These are phyloP conservation scores for Cladobotryum mycophilum DNA, from an alignment of 2,329 filamentous ascomycete species.

Conservation along the genomic window DNA sequence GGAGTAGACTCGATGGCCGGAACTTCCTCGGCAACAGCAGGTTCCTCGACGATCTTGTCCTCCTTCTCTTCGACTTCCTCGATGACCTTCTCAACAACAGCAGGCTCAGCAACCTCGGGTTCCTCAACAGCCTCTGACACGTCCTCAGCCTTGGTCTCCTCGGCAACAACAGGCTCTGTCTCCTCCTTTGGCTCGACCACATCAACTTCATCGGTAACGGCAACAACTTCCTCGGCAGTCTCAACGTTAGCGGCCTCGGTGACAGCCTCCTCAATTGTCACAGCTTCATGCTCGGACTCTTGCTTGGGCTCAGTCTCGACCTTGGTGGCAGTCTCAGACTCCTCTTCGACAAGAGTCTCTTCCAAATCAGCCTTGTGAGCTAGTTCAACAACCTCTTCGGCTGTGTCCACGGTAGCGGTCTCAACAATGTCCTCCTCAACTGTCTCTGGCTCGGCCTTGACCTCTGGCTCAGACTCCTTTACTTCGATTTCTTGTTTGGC, in stretches of 20 bases:
- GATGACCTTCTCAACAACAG: not conserved
- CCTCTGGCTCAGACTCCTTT: not conserved
- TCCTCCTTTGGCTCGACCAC: slow-evolving; percentile 1
- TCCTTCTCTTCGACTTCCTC: not conserved
- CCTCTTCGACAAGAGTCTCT: slow-evolving; percentile 6
- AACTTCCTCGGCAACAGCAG: not conserved
- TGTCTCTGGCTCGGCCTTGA: not conserved
- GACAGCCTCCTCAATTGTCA: slow-evolving; percentile 9
- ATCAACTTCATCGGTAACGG: not conserved
- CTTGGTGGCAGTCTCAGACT: not conserved
- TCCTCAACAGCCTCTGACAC: slow-evolving; percentile 16
- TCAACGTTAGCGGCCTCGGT: slow-evolving; percentile 11
- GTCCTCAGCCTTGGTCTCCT: slow-evolving; percentile 12
- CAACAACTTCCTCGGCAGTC: slow-evolving; percentile 5
- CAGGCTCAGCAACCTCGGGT: slow-evolving; percentile 1
- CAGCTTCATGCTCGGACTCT: not conserved
- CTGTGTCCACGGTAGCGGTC: slow-evolving; percentile 8
- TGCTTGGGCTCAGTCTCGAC: not conserved
- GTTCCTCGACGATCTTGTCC: not conserved
- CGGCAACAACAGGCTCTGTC: not conserved
- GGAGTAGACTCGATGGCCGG: not conserved
- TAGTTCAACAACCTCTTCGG: slow-evolving; percentile 9
- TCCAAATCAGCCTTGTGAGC: slow-evolving; percentile 8
- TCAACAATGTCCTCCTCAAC: slow-evolving; percentile 12
- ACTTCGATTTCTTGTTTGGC: not conserved